Evolutionary conservation across 352 stramenopile species (phyloP).

Genomic region (Pythium phragmitis): DNA sequence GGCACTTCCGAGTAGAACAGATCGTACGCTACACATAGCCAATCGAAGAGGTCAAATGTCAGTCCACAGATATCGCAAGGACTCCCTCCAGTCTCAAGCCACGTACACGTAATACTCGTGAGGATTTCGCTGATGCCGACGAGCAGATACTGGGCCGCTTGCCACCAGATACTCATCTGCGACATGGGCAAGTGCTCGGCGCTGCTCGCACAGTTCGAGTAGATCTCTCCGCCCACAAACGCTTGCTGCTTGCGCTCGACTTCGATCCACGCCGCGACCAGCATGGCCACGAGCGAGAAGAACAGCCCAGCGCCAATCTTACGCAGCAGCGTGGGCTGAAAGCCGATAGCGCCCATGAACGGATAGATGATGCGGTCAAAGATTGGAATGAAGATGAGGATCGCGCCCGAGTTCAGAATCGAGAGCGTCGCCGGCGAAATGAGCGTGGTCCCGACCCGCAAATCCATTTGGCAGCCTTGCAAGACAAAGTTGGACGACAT

Average conservation of each 20-base stretch:
- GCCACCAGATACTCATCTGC: constrained; percentile 86
- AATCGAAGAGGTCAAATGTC: constrained; percentile 1
- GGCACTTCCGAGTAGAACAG: constrained; percentile 92
- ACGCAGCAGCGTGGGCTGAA: constrained; percentile 75
- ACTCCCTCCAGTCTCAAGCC: not conserved
- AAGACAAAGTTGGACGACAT: constrained; percentile 85
- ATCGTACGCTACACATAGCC: constrained; percentile 55
- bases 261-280: constrained; percentile 67
- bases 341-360: constrained; percentile 50
- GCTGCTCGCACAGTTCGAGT: constrained; percentile 74
- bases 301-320: constrained; percentile 89
- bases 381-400: constrained; percentile 89
- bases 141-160: constrained; percentile 87
- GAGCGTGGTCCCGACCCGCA: constrained; percentile 64
- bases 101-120: constrained; percentile 86
- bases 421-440: constrained; percentile 87
- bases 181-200: constrained; percentile 73
- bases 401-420: constrained; percentile 86
- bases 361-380: constrained; percentile 88
- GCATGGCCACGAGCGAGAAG: constrained; percentile 78
- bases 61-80: not conserved
- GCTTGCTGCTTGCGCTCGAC: constrained; percentile 61
- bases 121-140: constrained; percentile 90
- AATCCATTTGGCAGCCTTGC: constrained; percentile 90
- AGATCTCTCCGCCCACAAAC: constrained; percentile 40